Percentiles rank a stretch among this genome's conserved stretches.
phyloP scores from a whole-genome alignment of 352 stramenopile species.

The Pythium monospermum region DNA sequence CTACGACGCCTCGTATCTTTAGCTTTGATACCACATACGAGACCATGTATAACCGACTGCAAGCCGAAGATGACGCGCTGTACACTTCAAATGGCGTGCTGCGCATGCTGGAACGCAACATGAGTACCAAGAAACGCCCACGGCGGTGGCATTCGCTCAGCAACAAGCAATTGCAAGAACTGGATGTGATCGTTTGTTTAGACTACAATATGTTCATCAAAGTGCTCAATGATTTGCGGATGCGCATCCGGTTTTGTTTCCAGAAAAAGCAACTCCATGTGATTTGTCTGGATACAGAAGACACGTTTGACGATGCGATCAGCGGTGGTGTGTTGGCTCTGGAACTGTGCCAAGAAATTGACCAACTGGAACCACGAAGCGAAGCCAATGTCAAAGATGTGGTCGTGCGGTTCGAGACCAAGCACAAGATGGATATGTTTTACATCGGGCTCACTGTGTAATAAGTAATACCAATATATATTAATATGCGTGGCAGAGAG shows the following conservation, averaged over 20 bases:
- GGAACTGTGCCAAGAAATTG: constrained; percentile 29
- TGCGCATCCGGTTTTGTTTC: constrained; percentile 20
- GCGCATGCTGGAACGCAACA: constrained; percentile 47
- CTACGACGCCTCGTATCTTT: constrained; percentile 26
- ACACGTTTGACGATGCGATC: constrained; percentile 35
- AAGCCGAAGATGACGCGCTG: constrained; percentile 23
- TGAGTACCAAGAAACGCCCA: constrained; percentile 37
- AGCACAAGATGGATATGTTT: constrained; percentile 19
- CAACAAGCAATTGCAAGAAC: constrained; percentile 27
- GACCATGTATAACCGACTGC: constrained; percentile 41
- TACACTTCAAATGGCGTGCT: constrained; percentile 32
- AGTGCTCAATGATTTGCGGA: constrained; percentile 20
- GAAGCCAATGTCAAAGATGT: constrained; percentile 15
- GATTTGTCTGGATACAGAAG: constrained; percentile 50
- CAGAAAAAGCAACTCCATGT: constrained; percentile 31
- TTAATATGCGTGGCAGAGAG: too few species aligned
- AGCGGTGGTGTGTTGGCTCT: constrained; percentile 29
- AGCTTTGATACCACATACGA: constrained; percentile 43
- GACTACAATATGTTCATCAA: constrained; percentile 29
- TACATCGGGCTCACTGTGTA: constrained; percentile 19
- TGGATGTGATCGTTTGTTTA: constrained; percentile 57
- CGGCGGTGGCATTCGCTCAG: constrained; percentile 41
- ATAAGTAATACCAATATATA: too few species aligned
- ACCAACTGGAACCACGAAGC: constrained; percentile 8
- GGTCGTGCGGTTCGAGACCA: constrained; percentile 17